These are phyloP conservation scores for Fusarium sp. DNA, from an alignment of 2,329 filamentous ascomycete species.

Conservation along the genomic window DNA sequence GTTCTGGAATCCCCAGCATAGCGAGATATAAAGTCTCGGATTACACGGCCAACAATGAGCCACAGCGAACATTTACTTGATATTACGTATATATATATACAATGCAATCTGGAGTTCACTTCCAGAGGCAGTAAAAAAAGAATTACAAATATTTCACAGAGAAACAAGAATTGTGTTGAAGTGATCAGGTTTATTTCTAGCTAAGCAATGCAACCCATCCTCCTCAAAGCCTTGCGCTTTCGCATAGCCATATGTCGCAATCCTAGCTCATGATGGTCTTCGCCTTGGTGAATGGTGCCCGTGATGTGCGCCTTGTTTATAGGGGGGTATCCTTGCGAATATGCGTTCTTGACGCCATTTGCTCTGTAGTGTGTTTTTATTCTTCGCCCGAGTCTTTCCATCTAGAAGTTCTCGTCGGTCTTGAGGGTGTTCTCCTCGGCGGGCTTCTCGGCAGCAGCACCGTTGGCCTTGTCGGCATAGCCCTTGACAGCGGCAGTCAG, in stretches of 20 bases:
- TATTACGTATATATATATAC: neutral
- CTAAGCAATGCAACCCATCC: neutral
- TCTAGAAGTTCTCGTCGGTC: slow-evolving; percentile 37
- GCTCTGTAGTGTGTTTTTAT: neutral
- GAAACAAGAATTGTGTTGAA: neutral
- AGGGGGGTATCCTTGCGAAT: slow-evolving; percentile 36
- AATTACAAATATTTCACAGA: neutral
- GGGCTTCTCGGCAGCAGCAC: slow-evolving; percentile 13
- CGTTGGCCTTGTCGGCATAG: slow-evolving; percentile 32
- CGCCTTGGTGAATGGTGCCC: slow-evolving; percentile 11
- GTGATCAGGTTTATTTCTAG: slow-evolving; percentile 17
- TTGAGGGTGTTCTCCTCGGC: slow-evolving; percentile 26
- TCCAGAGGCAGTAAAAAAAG: neutral
- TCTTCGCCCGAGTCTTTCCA: neutral
- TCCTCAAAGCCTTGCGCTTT: neutral
- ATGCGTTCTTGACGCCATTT: slow-evolving; percentile 13
- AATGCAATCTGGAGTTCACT: neutral
- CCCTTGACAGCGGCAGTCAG: slow-evolving; percentile 46
- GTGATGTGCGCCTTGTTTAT: slow-evolving; percentile 18
- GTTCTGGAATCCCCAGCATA: slow-evolving; percentile 15
- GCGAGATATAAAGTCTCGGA: slow-evolving; percentile 27
- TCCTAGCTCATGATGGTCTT: neutral
- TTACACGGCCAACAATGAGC: slow-evolving; percentile 32
- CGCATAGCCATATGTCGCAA: neutral
- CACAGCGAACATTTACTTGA: slow-evolving; percentile 39